These are phyloP conservation scores for Mrakia hoshinonis DNA, from an alignment of 768 basidiomycete genomes.

Conservation along the genomic window DNA sequence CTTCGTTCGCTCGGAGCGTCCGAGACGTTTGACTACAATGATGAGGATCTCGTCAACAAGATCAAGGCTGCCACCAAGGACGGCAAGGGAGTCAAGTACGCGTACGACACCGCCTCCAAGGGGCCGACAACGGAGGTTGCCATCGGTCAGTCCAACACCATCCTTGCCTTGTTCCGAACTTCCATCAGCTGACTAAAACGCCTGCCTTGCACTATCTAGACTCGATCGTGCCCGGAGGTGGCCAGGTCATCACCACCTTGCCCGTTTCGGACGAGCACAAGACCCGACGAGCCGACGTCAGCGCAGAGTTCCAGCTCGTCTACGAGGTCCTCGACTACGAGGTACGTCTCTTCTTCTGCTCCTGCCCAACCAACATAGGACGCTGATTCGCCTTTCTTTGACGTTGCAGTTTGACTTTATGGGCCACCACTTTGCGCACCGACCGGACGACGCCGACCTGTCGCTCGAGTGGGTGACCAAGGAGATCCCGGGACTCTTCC, in stretches of 20 bases:
- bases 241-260: slow-evolving; percentile 1
- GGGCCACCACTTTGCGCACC: neutral
- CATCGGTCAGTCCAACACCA: neutral
- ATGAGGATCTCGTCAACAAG: neutral
- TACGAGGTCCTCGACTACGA: neutral
- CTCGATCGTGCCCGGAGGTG: neutral
- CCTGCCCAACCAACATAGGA: neutral
- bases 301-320: neutral
- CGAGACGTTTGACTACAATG: neutral
- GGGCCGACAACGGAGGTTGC: neutral
- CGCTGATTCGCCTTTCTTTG: neutral
- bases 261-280: neutral
- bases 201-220: neutral
- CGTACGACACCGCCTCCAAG: neutral
- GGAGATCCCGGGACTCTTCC: neutral
- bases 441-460: neutral
- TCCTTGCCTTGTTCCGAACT: neutral
- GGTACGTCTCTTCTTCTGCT: too few species aligned
- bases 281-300: neutral
- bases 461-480: neutral
- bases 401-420: neutral
- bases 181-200: neutral
- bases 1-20: neutral
- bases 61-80: neutral
- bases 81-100: slow-evolving; percentile 1